These are phyloP conservation scores for Intubia oerlemansii DNA, from an alignment of 2,329 filamentous ascomycete genomes.

Conservation along the genomic window DNA sequence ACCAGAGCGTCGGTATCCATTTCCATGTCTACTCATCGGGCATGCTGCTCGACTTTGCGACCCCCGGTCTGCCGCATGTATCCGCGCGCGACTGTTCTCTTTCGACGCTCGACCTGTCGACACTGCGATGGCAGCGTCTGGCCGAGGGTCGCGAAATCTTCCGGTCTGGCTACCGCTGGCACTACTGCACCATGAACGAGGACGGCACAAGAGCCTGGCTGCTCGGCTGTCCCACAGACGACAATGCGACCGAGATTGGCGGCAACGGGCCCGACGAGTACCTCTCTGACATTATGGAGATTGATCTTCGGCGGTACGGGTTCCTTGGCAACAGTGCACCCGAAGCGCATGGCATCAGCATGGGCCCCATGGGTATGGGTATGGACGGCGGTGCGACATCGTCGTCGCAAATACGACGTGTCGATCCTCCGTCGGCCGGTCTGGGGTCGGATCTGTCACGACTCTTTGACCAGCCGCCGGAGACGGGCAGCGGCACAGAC, in stretches of 20 bases:
- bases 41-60: constrained; percentile 82
- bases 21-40: constrained; percentile 92
- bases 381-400: constrained; percentile 13
- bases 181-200: constrained; percentile 91
- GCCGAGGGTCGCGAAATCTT: constrained; percentile 91
- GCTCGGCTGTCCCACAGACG: constrained; percentile 71
- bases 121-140: constrained; percentile 81
- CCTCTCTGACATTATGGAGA: constrained; percentile 80
- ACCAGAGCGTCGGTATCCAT: constrained; percentile 77
- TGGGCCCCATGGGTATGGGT: constrained; percentile 14
- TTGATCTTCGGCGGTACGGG: constrained; percentile 81
- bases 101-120: constrained; percentile 69
- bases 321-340: constrained; percentile 62
- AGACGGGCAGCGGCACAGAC: constrained; percentile 70
- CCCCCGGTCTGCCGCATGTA: constrained; percentile 62
- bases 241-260: constrained; percentile 39
- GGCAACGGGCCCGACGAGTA: constrained; percentile 57
- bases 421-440: constrained; percentile 36
- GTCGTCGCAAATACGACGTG: constrained; percentile 18
- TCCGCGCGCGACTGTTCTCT: constrained; percentile 74
- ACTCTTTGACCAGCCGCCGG: constrained; percentile 71
- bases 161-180: constrained; percentile 81
- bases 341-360: constrained; percentile 20
- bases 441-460: constrained; percentile 71
- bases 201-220: constrained; percentile 94